Base-by-base conservation (phyloP, 306 rosid genomes). In the Dalbergia oliveri region DNA sequence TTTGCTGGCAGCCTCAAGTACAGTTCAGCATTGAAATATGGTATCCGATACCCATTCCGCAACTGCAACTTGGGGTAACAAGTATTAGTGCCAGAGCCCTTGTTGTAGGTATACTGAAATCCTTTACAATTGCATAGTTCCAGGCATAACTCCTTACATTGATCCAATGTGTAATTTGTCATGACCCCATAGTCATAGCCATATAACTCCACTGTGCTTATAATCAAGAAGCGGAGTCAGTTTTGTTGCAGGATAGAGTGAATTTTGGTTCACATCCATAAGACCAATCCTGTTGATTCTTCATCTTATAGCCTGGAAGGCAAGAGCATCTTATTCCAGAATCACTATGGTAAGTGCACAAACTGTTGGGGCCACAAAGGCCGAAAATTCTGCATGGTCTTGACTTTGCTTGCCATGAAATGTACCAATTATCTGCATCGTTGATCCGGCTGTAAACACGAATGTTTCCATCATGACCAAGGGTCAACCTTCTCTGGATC, bases 381-480 rank as follows among this genome's bases (percentile, higher is more conserved):
- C 93, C 96, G 63, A 87, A 89, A 62, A 91, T 81, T 5, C 3
- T 72, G 66, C 96, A 89, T 9, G 88, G 73, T n/a, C 43, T 56
- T 6, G 66, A 39, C 49, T 79, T 67, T 18, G 89, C 87, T 79
- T 89, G 90, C 93, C 96, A 88, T 1, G 89, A 68, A 62, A 86
- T 41, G 0, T 19, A 59, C 93, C 96, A 91, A 0, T 53, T 73
- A 0, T 70, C 77, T 35, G 44, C 85, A 1, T 50, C 33, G 2
- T 41, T 33, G 47, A 62, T 60, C n/a, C 86, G 66, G 19, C 95
- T 80, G n/a, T 87, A 87, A 31, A 74, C 54, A 21, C 88, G 82
- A 33, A 89, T 21, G 66, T 91, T 86, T 2, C 95, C 95, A n/a
- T 89, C 91, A 8, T 47, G 61, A 54, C 86, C 93, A n/a, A 89